Evolutionary conservation across 2,329 filamentous ascomycete genomes (phyloP), one percentile per base, ranked within the genome.

Genomic region (Claviceps pusilla): DNA sequence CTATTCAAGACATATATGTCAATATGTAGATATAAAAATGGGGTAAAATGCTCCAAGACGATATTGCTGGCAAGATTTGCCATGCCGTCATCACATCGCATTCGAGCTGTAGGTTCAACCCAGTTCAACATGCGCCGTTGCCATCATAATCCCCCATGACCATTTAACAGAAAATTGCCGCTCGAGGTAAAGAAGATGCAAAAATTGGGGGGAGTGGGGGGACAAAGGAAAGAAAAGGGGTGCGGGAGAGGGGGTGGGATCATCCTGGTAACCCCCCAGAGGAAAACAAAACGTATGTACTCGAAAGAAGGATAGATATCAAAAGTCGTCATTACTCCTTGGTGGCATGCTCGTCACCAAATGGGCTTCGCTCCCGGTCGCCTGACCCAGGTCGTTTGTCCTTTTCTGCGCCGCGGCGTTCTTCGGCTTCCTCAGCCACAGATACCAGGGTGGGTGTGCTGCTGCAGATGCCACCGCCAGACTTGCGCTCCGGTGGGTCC

Each of bases 331-430:
- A 46, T 66, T 62, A 73, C 58, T 78, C 76, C 60, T 71, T 73
- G 35, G 78, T 75, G 52, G 77, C 79, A 60, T 82, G 72, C 61
- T 79, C 76, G 58, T 82, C 79, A 24, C 76, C 73, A 61, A 82
- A 82, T 1, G 77, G 79, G 59, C 76, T 79, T 55, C 60, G 64
- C 16, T 64, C 67, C 41, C 67, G 64, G 52, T 65, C 60, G 41
- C 55, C 61, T 24, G 64, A 61, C 43, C 59, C 61, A 39, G 57
- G 57, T 54, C 56, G 59, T 28, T 61, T 59, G 54, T 48, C 63
- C 61, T 48, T 57, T 61, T 68, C 56, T 64, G 68, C 50, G 68
- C 71, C 35, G 64, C 71, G 59, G 65, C 66, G 58, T 64, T 69
- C 57, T 51, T 64, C 62, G 39, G 71, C 69, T 3, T 76, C 77